Percentiles rank a stretch among this genome's conserved stretches.
These are phyloP conservation scores for Mycena vitilis DNA, from an alignment of 768 basidiomycete species.

Conservation along the genomic window DNA sequence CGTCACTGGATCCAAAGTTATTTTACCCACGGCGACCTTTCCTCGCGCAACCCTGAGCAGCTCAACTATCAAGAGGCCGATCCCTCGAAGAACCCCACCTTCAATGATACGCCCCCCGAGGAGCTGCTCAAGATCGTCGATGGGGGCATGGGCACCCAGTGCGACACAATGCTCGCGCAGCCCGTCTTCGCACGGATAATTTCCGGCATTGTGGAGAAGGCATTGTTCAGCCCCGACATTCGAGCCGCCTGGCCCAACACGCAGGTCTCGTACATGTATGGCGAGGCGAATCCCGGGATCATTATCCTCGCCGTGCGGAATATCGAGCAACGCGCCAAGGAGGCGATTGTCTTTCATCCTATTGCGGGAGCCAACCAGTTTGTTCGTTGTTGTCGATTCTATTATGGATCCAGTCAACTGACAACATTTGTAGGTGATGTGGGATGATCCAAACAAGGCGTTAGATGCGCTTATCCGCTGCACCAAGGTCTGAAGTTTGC, in stretches of 20 bases:
- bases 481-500: not conserved
- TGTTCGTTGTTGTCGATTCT: not conserved
- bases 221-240: constrained; percentile 3
- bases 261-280: constrained; percentile 7
- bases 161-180: constrained; percentile 16
- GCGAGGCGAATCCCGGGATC: not conserved
- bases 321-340: not conserved
- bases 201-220: not conserved
- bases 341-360: not conserved
- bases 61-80: constrained; percentile 4
- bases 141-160: constrained; percentile 9
- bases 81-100: constrained; percentile 1
- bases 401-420: not conserved
- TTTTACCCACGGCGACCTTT: constrained; percentile 21
- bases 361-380: constrained; percentile 13
- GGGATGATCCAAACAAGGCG: constrained; percentile 6
- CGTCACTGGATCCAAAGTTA: constrained; percentile 24
- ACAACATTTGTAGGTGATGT: not conserved
- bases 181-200: not conserved
- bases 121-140: constrained; percentile 1
- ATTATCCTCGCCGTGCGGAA: not conserved
- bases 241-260: not conserved
- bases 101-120: constrained; percentile 1
- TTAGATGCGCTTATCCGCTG: not conserved
- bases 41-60: constrained; percentile 2